A percentile compares a stretch with the other conserved stretches of the same genome.
phyloP scores from a whole-genome alignment of 495 filamentous ascomycete species.

The Glarea lozoyensis region DNA sequence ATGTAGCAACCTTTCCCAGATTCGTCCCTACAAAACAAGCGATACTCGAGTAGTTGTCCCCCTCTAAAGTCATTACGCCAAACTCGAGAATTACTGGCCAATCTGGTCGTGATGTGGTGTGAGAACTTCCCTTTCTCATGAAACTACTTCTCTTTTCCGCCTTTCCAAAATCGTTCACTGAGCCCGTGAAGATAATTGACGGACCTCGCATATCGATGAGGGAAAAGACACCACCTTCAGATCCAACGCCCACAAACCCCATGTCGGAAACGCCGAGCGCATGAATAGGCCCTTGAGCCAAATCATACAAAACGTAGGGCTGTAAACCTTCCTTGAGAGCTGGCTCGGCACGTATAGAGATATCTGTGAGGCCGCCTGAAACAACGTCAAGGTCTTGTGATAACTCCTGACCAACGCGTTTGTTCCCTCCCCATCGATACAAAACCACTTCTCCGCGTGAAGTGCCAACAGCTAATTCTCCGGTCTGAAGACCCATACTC shows the following conservation, averaged over 20 bases:
- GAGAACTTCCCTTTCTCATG: conserved; percentile 34
- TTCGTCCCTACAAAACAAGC: conserved; percentile 87
- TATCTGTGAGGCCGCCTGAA: conserved; percentile 56
- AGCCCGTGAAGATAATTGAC: conserved; percentile 68
- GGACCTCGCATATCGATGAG: conserved; percentile 87
- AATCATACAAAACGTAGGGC: conserved; percentile 71
- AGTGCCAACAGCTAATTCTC: conserved; percentile 79
- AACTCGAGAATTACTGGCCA: conserved; percentile 79
- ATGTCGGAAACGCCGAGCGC: conserved; percentile 78
- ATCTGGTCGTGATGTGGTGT: conserved; percentile 38
- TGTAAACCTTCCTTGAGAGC: conserved; percentile 71
- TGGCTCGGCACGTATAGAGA: conserved; percentile 68
- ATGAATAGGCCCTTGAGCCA: conserved; percentile 69
- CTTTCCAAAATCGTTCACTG: conserved; percentile 58
- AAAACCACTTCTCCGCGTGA: conserved; percentile 73
- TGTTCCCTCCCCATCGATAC: conserved; percentile 80
- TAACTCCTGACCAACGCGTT: conserved; percentile 40
- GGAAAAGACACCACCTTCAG: conserved; percentile 65
- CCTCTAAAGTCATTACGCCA: conserved; percentile 86
- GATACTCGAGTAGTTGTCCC: conserved; percentile 90
- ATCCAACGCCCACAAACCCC: conserved; percentile 83
- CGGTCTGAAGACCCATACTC: conserved; percentile 65
- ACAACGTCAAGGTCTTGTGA: conserved; percentile 41
- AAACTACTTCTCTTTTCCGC: conserved; percentile 64
- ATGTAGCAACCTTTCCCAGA: conserved; percentile 70